Evolutionary conservation across 192 early-diverging fungal species (phyloP), one percentile per base, ranked within the genome.

Genomic region (Backusella tarrabulga): DNA sequence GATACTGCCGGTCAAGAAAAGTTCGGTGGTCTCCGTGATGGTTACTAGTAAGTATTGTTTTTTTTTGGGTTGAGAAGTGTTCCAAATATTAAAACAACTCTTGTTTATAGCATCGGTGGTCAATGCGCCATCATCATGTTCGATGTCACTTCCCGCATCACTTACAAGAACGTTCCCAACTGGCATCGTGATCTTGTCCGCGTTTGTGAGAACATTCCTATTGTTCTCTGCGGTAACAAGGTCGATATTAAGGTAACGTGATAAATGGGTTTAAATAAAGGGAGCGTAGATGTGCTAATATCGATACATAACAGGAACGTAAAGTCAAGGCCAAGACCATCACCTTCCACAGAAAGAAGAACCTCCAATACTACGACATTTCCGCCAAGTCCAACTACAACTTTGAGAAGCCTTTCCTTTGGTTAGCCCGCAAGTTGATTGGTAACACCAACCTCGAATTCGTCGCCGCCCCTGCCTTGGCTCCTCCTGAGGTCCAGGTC

Each of bases 71-170:
- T 32, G 32, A 32, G 32, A 32, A 0, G 32, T 32, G 32, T 32
- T 32, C 3, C 32, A 32, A 14, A 11, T 42, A 67, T 15, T 50
- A 42, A 34, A 41, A 1, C 34, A 41, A 3, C 23, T 71, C 52
- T 54, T 68, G 2, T 3, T 32, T 32, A 32, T 32, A 89, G 91
- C 87, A 99, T 99, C 83, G 94, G 97, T 84, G 98, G 98, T 79
- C 95, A 99, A 86, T 99, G 98, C 84, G 98, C 95, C 68, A 98
- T 99, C 87, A 99, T 99, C 90, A 99, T 99, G 98, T 99, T 99
- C 79, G 98, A 99, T 79, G 95, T 99, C 70, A 98, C 98, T 74
- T 97, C 98, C 71, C 92, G 98, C 77, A 99, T 99, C 80, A 99
- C 98, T 79, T 99, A 99, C 90, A 99, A 99, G 92, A 99, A 97